Evolutionary conservation across 179 eudicot genomes (phyloP).

Genomic region (Spinacia oleracea): DNA sequence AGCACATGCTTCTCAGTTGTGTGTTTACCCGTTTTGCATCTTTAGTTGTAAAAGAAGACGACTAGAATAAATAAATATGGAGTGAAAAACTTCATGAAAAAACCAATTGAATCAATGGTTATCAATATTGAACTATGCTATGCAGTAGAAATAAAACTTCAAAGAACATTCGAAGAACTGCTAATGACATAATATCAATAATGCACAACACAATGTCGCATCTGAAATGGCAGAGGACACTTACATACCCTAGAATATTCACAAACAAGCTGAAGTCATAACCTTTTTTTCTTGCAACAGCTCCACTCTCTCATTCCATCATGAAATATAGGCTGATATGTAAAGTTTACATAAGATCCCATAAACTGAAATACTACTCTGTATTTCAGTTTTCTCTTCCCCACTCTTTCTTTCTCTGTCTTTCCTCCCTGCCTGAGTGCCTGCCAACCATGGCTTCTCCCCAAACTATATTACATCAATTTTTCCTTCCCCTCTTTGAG

Average conservation of each 20-base stretch:
- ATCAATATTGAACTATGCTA: not conserved
- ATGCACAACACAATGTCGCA: not conserved
- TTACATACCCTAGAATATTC: slow-evolving; percentile 80
- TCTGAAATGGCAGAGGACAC: not conserved
- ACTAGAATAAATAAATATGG: not conserved
- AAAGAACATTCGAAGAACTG: too few species aligned
- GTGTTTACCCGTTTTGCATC: slow-evolving; percentile 88
- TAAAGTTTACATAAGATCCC: too few species aligned
- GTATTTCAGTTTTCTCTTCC: too few species aligned
- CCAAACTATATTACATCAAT: too few species aligned
- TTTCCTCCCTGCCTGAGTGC: too few species aligned
- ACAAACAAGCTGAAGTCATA: slow-evolving; percentile 89
- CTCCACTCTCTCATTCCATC: slow-evolving; percentile 98
- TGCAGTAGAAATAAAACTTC: too few species aligned
- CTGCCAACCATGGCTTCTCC: too few species aligned
- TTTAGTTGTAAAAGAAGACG: slow-evolving; percentile 29
- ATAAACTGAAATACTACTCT: too few species aligned
- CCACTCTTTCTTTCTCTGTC: too few species aligned
- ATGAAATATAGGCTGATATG: slow-evolving; percentile 82
- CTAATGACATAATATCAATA: too few species aligned
- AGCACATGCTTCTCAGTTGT: slow-evolving; percentile 86
- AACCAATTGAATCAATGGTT: not conserved
- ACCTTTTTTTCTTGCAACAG: slow-evolving; percentile 94
- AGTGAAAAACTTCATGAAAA: not conserved
- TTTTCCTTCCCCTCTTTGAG: too few species aligned